Evolutionary conservation across 805 yeast species (phyloP), one percentile per base, ranked within the genome.

Genomic region (Debaryomyces hansenii): DNA sequence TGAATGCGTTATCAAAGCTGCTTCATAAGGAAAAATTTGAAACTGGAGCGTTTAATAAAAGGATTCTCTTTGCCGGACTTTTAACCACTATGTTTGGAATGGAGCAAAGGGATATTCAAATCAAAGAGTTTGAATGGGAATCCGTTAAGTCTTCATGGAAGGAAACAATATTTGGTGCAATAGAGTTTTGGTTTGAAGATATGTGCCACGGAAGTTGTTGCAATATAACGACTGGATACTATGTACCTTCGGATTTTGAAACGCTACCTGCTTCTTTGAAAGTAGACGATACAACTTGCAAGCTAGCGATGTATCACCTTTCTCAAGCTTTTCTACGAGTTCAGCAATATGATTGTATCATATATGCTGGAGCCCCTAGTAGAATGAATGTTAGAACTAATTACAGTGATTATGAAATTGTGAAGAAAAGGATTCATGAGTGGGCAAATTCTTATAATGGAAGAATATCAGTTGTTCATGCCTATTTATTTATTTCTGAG

Each of bases 401-500:
- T 24, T 53, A 51, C 21, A 48, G 47, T 1, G 83, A 79, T 47
- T 72, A 78, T 47, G 74, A 73, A 24, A 65, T 73, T 5, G 79
- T 78, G 11, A 68, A 72, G 34, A 64, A 66, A 9, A 69, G 83
- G 51, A 75, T 85, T 16, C 63, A 69, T 32, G 79, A 74, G 41
- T 80, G 86, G 81, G 69, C 82, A 1, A 59, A 59, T 7, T 66
- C 75, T 6, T 47, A 61, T 8, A 72, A 67, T 46, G 85, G 83
- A 7, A 72, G 73, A 48, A 63, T 78, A 15, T 72, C 82, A 15
- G 75, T 80, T 9, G 69, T 83, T 29, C 84, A 84, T 57, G 83
- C 85, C 20, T 80, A 79, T 49, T 66, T 80, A 53, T 69, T 82
- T 44, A 54, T 84, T 21, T 77, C 78, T 63, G 87, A 84, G 55